Evolutionary conservation across 176 grass and related monocot species (phyloP).

Genomic region (Puya raimondii): DNA sequence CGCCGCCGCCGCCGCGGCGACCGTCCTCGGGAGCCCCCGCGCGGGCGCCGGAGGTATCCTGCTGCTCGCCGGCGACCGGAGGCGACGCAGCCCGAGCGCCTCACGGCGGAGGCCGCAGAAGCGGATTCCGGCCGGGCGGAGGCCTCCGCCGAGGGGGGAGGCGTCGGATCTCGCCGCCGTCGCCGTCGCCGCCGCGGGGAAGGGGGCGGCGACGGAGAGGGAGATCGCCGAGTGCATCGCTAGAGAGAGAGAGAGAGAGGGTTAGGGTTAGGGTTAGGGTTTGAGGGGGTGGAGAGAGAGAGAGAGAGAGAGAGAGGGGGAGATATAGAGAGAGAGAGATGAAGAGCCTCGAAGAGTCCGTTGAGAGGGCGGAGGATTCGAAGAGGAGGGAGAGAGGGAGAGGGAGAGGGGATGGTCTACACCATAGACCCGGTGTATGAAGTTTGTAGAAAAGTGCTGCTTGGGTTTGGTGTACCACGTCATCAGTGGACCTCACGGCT

Average conservation of each 20-base stretch:
- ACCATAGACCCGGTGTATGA: background rate
- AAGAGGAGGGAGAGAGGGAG: conserved; percentile 15
- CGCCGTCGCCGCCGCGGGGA: conserved; percentile 6
- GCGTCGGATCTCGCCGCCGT: conserved; percentile 4
- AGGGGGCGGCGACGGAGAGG: conserved; percentile 22
- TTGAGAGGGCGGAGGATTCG: conserved; percentile 51
- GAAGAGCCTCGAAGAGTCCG: conserved; percentile 17
- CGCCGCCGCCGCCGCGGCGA: conserved; percentile 2
- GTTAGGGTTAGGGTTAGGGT: background rate
- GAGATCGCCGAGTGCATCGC: conserved; percentile 39
- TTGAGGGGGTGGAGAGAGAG: background rate
- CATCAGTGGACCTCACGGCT: no score
- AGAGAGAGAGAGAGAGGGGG: background rate
- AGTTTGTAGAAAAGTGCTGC: no score
- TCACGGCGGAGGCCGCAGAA: conserved; percentile 41
- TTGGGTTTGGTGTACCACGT: no score
- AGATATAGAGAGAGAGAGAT: conserved; percentile 6
- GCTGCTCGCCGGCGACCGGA: conserved; percentile 4
- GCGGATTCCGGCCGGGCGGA: conserved; percentile 10
- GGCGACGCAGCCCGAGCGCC: conserved; percentile 19
- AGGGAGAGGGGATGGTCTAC: background rate
- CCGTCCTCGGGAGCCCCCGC: conserved; percentile 8
- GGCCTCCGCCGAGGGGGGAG: background rate
- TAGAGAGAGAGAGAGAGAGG: background rate
- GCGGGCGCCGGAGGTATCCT: conserved; percentile 19